Percentiles rank a stretch among this genome's conserved stretches.
phyloP scores from a whole-genome alignment of 495 filamentous ascomycete species.

The Parmelia sp. region DNA sequence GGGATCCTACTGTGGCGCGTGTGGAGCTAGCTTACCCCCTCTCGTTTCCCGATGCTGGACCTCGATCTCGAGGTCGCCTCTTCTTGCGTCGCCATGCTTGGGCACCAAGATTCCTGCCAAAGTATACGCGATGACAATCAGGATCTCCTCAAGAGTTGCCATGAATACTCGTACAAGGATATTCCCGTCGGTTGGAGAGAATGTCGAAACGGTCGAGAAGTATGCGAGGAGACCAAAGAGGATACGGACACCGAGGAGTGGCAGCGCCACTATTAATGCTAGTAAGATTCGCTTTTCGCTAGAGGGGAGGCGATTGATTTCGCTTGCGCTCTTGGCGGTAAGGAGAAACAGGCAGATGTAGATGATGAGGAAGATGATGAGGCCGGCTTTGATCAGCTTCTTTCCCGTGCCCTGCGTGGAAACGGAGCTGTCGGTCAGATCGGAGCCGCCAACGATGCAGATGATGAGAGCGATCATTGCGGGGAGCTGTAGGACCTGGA shows the following conservation, averaged over 20 bases:
- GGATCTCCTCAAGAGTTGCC: constrained; percentile 21
- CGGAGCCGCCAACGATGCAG: constrained; percentile 16
- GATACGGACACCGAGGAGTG: constrained; percentile 20
- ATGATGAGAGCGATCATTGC: constrained; percentile 15
- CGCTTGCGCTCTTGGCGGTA: constrained; percentile 8
- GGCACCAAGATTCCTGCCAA: constrained; percentile 16
- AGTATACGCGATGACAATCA: constrained; percentile 18
- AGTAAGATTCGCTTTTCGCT: constrained; percentile 15
- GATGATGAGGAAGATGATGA: constrained; percentile 21
- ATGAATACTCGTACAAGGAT: constrained; percentile 13
- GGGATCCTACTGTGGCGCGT: not conserved
- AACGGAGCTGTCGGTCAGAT: not conserved
- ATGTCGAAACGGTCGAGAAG: constrained; percentile 17
- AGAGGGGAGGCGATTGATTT: not conserved
- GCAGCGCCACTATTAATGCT: constrained; percentile 15
- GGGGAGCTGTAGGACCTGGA: constrained; percentile 15
- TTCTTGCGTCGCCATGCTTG: constrained; percentile 46
- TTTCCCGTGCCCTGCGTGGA: constrained; percentile 8
- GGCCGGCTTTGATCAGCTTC: constrained; percentile 14
- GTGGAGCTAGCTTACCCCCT: too few species aligned
- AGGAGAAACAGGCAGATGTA: constrained; percentile 19
- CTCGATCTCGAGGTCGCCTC: not conserved
- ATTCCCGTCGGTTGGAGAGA: constrained; percentile 4
- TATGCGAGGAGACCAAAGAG: constrained; percentile 17
- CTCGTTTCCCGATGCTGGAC: not conserved